These are phyloP conservation scores for Septoria linicola DNA, from an alignment of 2,329 filamentous ascomycete species.

Conservation along the genomic window DNA sequence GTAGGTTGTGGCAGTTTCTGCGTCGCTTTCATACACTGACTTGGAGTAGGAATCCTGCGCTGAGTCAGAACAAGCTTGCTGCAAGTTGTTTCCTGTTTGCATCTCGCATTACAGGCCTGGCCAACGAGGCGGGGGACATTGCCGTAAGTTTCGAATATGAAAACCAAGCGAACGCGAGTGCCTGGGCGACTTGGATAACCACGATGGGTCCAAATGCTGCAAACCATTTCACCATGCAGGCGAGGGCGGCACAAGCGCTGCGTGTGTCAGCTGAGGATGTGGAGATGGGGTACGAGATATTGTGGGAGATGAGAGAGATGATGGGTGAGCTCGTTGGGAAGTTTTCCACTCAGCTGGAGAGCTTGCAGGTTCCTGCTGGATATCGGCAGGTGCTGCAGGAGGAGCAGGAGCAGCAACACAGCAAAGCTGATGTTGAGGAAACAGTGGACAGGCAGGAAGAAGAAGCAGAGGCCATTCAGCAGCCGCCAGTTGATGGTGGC, in stretches of 20 bases:
- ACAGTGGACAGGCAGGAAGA: neutral
- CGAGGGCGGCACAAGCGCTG: neutral
- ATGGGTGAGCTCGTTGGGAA: slow-evolving; percentile 16
- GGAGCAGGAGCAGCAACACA: neutral
- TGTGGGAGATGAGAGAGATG: slow-evolving; percentile 16
- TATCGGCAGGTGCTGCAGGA: neutral
- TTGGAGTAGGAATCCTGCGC: slow-evolving; percentile 3
- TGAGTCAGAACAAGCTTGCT: slow-evolving; percentile 21
- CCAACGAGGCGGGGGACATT: slow-evolving; percentile 12
- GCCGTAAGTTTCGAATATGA: slow-evolving; percentile 14
- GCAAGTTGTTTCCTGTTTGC: slow-evolving; percentile 26
- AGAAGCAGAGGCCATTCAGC: no score
- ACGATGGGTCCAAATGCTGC: slow-evolving; percentile 7
- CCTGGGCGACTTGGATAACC: slow-evolving; percentile 6
- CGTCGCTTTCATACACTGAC: no score
- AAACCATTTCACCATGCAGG: neutral
- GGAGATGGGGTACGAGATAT: slow-evolving; percentile 18
- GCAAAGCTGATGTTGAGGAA: no score
- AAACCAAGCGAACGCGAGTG: slow-evolving; percentile 7
- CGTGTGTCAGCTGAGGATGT: slow-evolving; percentile 16
- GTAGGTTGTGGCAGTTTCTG: neutral
- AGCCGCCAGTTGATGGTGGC: no score
- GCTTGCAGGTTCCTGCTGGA: slow-evolving; percentile 7
- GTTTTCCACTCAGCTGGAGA: slow-evolving; percentile 13
- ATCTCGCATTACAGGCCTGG: slow-evolving; percentile 13